Evolutionary conservation across 2,329 filamentous ascomycete species (phyloP).

Genomic region (Apiospora malaysiana): DNA sequence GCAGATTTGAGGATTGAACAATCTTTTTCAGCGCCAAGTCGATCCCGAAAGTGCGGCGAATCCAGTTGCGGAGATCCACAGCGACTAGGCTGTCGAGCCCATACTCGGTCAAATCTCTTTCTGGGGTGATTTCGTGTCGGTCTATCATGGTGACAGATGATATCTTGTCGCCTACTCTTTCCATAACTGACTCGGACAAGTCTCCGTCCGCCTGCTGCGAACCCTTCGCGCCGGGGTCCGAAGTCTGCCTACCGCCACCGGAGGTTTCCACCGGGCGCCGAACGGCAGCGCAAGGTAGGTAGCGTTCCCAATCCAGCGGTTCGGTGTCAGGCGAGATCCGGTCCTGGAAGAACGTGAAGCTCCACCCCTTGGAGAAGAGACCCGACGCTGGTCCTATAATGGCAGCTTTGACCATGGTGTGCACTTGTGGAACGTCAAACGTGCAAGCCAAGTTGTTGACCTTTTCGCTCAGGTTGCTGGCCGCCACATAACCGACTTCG

Average conservation of each 20-base stretch:
- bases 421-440: background rate
- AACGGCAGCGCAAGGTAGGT: background rate
- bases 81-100: background rate
- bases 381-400: background rate
- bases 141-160: slow-evolving; percentile 15
- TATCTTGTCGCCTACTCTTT: slow-evolving; percentile 15
- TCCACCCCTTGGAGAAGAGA: background rate
- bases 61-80: background rate
- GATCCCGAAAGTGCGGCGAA: background rate
- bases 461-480: background rate
- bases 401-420: slow-evolving; percentile 19
- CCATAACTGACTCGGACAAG: background rate
- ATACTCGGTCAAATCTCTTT: background rate
- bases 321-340: background rate
- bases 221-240: background rate
- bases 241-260: background rate
- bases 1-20: background rate
- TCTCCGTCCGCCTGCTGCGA: background rate
- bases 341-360: background rate
- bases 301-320: background rate
- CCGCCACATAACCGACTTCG: background rate
- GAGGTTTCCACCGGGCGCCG: background rate
- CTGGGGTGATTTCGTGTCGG: background rate
- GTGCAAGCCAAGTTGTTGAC: background rate
- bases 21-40: background rate